Evolutionary conservation across 1,284 basidiomycete species (phyloP).

Genomic region (Ganoderma multipileum): DNA sequence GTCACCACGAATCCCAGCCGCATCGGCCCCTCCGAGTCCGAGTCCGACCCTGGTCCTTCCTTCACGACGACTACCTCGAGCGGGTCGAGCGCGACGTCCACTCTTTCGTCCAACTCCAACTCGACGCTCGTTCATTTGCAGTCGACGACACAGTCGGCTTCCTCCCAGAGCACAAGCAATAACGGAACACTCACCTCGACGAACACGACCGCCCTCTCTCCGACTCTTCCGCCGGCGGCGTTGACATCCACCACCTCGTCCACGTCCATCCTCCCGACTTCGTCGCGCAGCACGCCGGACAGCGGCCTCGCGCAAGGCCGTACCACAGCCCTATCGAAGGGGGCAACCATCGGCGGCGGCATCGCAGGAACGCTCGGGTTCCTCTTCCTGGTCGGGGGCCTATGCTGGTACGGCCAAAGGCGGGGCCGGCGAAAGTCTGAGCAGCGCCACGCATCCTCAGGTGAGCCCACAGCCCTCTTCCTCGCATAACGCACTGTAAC

Average conservation of each 20-base stretch:
- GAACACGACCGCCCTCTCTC: background rate
- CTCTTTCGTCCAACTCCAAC: background rate
- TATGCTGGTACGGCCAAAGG: background rate
- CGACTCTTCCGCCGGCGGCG: background rate
- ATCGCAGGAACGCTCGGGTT: background rate
- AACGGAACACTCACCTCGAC: constrained; percentile 2
- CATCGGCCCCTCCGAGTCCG: background rate
- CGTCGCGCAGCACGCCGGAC: background rate
- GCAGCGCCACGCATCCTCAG: background rate
- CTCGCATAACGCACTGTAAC: background rate
- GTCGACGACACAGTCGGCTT: background rate
- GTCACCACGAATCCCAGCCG: background rate
- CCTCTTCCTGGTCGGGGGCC: background rate
- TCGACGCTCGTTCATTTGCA: background rate
- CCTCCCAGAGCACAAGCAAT: background rate
- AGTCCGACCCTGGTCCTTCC: background rate
- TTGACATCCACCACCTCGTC: background rate
- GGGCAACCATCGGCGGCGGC: background rate
- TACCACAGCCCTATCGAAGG: background rate
- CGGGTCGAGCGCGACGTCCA: background rate
- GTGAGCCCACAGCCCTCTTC: background rate
- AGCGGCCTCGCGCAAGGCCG: background rate
- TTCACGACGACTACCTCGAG: background rate
- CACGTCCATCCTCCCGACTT: background rate
- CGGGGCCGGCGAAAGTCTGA: background rate